These are phyloP conservation scores for Pythium aristosporum DNA, from an alignment of 352 stramenopile species.

Conservation along the genomic window DNA sequence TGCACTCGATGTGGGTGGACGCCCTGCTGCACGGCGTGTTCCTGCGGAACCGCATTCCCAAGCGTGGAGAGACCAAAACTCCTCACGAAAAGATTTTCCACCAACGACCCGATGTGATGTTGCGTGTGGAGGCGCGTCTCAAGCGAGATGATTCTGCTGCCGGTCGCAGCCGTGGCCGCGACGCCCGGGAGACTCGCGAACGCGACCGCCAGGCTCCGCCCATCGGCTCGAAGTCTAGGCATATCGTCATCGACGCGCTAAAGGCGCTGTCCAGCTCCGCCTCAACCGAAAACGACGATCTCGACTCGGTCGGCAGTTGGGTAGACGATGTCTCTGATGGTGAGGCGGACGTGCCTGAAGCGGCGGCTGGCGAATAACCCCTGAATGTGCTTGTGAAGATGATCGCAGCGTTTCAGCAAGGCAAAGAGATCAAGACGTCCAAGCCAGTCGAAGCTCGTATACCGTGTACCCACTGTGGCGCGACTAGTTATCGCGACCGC, in stretches of 20 bases:
- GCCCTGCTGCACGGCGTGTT: background rate
- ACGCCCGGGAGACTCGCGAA: too few species aligned
- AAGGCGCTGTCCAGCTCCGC: too few species aligned
- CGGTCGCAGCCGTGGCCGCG: too few species aligned
- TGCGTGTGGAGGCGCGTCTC: too few species aligned
- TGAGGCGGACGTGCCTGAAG: background rate
- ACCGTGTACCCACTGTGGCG: constrained; percentile 16
- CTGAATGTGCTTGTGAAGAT: background rate
- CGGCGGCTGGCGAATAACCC: background rate
- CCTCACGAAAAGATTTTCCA: background rate
- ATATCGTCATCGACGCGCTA: too few species aligned
- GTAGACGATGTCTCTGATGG: too few species aligned
- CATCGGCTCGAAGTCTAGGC: too few species aligned
- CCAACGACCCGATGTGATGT: background rate
- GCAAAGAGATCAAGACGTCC: background rate
- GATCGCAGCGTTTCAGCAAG: background rate
- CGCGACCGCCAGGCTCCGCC: too few species aligned
- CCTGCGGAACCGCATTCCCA: background rate
- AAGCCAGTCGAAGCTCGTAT: background rate
- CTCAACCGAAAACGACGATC: too few species aligned
- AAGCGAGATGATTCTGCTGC: too few species aligned
- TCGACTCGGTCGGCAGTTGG: too few species aligned
- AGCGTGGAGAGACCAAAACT: background rate
- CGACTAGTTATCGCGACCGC: constrained; percentile 5
- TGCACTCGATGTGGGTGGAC: background rate